Evolutionary conservation across 2,329 filamentous ascomycete genomes (phyloP).

Genomic region (Orbilia javanica): DNA sequence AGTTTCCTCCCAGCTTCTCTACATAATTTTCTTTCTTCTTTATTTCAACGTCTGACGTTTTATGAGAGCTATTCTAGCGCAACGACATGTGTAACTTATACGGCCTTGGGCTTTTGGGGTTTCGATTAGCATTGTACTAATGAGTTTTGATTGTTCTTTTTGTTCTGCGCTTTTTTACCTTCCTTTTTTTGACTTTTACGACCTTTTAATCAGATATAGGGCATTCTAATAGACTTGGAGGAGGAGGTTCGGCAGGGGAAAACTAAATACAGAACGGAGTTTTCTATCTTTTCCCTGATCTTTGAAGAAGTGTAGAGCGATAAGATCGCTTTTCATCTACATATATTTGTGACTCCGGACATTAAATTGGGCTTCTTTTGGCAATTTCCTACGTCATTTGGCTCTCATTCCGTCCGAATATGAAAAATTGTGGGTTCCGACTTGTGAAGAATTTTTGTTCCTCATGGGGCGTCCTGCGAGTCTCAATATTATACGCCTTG

Average conservation of each 20-base stretch:
- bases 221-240: conserved; percentile 5
- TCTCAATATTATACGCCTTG: conserved; percentile 29
- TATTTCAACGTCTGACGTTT: conserved; percentile 15
- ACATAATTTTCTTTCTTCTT: background rate
- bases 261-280: conserved; percentile 12
- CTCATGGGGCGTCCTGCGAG: background rate
- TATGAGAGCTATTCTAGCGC: conserved; percentile 37
- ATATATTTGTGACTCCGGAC: conserved; percentile 32
- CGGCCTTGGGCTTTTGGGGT: conserved; percentile 2
- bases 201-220: conserved; percentile 22
- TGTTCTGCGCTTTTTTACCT: background rate
- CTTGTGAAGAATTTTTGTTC: background rate
- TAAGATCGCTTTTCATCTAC: no score
- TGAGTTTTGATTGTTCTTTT: background rate
- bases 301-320: no score
- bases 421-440: conserved; percentile 12
- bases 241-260: background rate
- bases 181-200: conserved; percentile 1
- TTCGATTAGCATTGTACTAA: conserved; percentile 11
- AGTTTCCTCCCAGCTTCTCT: background rate
- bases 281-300: background rate
- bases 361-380: conserved; percentile 58
- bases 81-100: conserved; percentile 33
- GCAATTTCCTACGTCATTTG: conserved; percentile 48
- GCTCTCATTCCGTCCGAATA: conserved; percentile 59